Evolutionary conservation across 2,329 filamentous ascomycete species (phyloP), one percentile per base, ranked within the genome.

Genomic region (Phialocephala subalpina): DNA sequence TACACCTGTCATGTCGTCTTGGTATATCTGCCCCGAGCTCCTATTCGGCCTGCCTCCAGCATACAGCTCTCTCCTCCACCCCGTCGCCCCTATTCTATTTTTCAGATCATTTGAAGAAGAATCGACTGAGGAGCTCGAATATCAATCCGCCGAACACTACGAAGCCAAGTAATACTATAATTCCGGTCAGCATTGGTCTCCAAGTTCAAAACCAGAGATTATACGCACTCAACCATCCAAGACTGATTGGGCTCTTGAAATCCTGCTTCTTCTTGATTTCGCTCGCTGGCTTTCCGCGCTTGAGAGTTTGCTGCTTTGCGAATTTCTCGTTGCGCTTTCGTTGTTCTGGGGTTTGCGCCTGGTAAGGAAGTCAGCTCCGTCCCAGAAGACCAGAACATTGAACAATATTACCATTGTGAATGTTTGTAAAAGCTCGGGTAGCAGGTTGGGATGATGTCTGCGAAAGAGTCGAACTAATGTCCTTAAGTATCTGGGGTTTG

Each of bases 281-380:
- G 27, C 81, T 81, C 65, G 88, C 84, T n/a, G 88, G 85, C 82
- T 92, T 93, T 80, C 92, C 92, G 79, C 91, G 91, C 77, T 90
- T 91, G 67, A 84, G 82, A 77, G 91, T 88, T 78, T 95, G 89
- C 62, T 87, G 84, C 78, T 90, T 90, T 72, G 86, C 89, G 80
- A 93, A 97, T 80, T 91, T 91, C 76, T 87, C 87, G 82, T 96
- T 96, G 69, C 90, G 89, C 76, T 88, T 88, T 78, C 92, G 90
- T 83, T 96, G 93, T 80, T 93, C 87, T 73, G 90, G 92, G 72
- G 92, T 96, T 90, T 95, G 92, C 73, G 89, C 91, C 92, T 94
- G 75, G 14, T 16, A 35, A 53, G n/a, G 49, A 59, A 22, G 53
- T 57, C 55, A 57, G 55, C 29, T 57, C 45, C 22, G 25, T 53